Evolutionary conservation across 805 yeast genomes (phyloP), one percentile per base, ranked within the genome.

Genomic region (Naumovozyma castellii): DNA sequence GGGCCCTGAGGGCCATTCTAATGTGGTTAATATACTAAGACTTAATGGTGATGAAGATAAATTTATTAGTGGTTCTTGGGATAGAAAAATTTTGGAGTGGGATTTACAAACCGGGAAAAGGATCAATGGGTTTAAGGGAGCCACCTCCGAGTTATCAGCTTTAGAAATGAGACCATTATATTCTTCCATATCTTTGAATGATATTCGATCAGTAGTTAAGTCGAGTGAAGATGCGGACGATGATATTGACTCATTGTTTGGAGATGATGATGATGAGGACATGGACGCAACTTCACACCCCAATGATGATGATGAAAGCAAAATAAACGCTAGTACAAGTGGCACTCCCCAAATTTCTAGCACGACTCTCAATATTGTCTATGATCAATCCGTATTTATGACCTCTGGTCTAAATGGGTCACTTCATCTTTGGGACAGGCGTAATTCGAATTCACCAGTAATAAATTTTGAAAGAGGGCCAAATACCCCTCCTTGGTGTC

Each of bases 401-500:
- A 71, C 94, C 1, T 78, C 95, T 0, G 75, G 87, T 5, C 77
- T 87, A 39, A 92, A 88, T 57, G 98, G 98, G 4, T 68, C 78
- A 0, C 58, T 88, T 2, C 76, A 75, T 44, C 61, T 92, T 3
- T 88, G 96, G 95, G 98, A 92, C 58, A 62, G 72, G 3, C 70
- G 98, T 42, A 57, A 64, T 1, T 54, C 62, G 12, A 45, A 56
- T 10, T 43, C 53, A 3, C 60, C 65, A 0, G 78, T 71, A 0
- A 54, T 78, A 14, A 68, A 68, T 30, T 57, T 78, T 12, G 71
- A 61, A 17, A 72, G 79, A 1, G 79, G 85, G 1, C 64, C 71
- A 8, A 76, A 75, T 1, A 72, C 81, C 0, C 95, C 97, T 0
- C 97, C 97, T 0, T 92, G 97, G 97, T 82, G 95, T 59, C 78